Evolutionary conservation across 2,329 filamentous ascomycete genomes (phyloP).

Genomic region (Penicillium verrucosum): DNA sequence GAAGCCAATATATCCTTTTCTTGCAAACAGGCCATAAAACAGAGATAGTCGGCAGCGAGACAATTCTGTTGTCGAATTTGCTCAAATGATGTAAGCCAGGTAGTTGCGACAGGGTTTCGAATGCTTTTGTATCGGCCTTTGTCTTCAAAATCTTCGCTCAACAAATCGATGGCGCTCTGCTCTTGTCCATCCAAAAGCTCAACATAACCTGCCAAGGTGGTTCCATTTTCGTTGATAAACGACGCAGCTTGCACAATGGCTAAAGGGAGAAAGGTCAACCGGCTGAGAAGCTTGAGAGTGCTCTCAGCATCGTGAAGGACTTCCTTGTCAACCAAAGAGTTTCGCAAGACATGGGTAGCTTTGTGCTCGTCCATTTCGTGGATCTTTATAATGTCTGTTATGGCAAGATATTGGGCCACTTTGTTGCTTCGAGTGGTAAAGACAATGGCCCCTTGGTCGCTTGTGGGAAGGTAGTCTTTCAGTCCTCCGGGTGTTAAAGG

Average conservation of each 20-base stretch:
- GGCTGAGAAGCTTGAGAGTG: constrained; percentile 14
- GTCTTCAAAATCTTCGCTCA: constrained; percentile 32
- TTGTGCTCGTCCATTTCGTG: constrained; percentile 13
- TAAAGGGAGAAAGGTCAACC: constrained; percentile 29
- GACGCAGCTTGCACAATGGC: constrained; percentile 32
- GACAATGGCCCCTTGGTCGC: constrained; percentile 24
- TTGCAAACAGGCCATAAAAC: constrained; percentile 31
- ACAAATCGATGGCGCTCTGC: constrained; percentile 20
- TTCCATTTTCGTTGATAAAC: constrained; percentile 29
- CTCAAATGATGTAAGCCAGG: constrained; percentile 35
- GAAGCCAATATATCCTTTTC: constrained; percentile 26
- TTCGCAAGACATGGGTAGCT: constrained; percentile 15
- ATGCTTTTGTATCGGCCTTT: constrained; percentile 24
- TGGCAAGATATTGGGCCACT: constrained; percentile 19
- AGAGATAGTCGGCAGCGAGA: constrained; percentile 25
- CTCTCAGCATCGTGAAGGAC: constrained; percentile 14
- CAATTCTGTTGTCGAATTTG: constrained; percentile 22
- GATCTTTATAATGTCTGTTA: constrained; percentile 18
- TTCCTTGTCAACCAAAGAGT: constrained; percentile 12
- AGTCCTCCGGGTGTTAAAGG: neutral
- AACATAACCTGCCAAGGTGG: constrained; percentile 11
- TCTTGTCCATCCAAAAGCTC: constrained; percentile 22
- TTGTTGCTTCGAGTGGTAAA: constrained; percentile 31
- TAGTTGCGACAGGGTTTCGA: constrained; percentile 33
- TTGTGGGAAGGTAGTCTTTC: constrained; percentile 17